These are phyloP conservation scores for Gossypium gossypioides DNA, from an alignment of 441 rosid species.

Conservation along the genomic window DNA sequence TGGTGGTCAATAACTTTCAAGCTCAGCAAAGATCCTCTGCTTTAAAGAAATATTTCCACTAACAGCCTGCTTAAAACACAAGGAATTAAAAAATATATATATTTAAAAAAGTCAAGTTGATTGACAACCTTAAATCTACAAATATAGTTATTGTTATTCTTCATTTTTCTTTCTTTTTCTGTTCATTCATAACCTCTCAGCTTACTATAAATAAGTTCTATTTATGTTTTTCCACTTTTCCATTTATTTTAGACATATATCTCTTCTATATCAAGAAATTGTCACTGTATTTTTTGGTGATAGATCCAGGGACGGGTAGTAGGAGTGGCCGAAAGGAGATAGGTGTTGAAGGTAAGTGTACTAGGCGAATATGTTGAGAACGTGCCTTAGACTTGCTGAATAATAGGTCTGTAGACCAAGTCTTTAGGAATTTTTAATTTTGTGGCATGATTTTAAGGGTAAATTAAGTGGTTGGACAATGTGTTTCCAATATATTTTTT, in stretches of 20 bases:
- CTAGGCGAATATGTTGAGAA: background rate
- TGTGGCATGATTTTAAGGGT: too few relatives aligned
- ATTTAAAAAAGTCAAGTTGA: background rate
- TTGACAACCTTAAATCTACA: slow-evolving; percentile 1
- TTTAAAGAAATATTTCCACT: background rate
- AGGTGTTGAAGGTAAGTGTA: background rate
- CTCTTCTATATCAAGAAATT: background rate
- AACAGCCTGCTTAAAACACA: slow-evolving; percentile 11
- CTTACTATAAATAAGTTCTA: too few relatives aligned
- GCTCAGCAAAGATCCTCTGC: background rate
- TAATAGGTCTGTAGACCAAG: too few relatives aligned
- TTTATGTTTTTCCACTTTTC: background rate
- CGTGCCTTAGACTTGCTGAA: too few relatives aligned
- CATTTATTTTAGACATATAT: background rate
- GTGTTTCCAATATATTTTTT: too few relatives aligned
- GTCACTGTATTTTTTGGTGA: background rate
- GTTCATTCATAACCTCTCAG: background rate
- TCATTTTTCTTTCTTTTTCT: background rate
- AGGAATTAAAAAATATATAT: background rate
- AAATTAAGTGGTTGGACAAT: too few relatives aligned
- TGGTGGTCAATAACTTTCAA: background rate
- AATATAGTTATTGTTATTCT: background rate
- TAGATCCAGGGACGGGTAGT: background rate
- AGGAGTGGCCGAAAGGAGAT: background rate
- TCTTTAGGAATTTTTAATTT: too few relatives aligned